A percentile compares a stretch with the other conserved stretches of the same genome.
These are phyloP conservation scores for Sporothrix pallida DNA, from an alignment of 2,329 filamentous ascomycete genomes.

Conservation along the genomic window DNA sequence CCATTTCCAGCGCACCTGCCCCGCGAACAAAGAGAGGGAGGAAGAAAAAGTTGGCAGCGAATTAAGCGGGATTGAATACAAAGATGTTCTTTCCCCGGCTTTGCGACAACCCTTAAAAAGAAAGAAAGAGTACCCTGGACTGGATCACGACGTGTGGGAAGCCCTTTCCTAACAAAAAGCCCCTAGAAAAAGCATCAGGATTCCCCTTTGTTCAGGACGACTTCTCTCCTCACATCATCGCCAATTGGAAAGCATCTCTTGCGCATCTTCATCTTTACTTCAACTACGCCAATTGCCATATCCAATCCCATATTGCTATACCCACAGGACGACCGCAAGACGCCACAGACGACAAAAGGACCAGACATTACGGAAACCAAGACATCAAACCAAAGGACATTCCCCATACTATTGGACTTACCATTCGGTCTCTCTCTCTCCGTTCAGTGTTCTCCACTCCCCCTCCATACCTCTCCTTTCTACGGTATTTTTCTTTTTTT, in stretches of 20 bases:
- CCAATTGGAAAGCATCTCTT: slow-evolving; percentile 1
- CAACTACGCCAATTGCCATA: neutral
- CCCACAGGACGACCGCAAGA: neutral
- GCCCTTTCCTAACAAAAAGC: slow-evolving; percentile 11
- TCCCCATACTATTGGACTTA: neutral
- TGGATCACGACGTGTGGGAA: neutral
- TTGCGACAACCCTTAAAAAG: slow-evolving; percentile 24
- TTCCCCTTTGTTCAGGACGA: slow-evolving; percentile 1
- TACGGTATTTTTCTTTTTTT: neutral
- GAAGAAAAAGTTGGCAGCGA: slow-evolving; percentile 26
- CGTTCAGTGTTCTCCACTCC: neutral
- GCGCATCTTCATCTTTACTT: neutral
- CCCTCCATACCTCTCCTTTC: neutral
- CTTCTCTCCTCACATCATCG: neutral
- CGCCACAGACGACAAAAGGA: slow-evolving; percentile 16
- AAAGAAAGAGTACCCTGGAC: slow-evolving; percentile 2
- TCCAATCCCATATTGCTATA: neutral
- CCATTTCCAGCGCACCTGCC: slow-evolving; percentile 17
- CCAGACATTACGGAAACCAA: slow-evolving; percentile 6
- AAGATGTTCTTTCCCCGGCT: slow-evolving; percentile 20
- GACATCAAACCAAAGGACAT: neutral
- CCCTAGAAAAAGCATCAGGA: neutral
- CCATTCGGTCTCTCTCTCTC: neutral
- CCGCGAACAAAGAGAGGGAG: slow-evolving; percentile 11
- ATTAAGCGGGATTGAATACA: slow-evolving; percentile 23